Evolutionary conservation across 257 asterid genomes (phyloP), one percentile per base, ranked within the genome.

Genomic region (Sherardia arvensis): DNA sequence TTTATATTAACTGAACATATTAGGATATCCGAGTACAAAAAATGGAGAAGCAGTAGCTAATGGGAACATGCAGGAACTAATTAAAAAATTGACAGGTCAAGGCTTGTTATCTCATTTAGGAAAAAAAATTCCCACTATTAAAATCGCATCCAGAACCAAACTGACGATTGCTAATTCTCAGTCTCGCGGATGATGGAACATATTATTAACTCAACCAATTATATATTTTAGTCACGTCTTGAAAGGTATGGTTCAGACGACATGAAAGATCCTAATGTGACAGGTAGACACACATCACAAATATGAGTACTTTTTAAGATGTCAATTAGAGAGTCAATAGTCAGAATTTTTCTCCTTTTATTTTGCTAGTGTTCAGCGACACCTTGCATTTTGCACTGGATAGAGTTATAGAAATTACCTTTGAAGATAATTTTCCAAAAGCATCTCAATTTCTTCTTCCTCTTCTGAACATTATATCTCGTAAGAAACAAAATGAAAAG

Each of bases 401-500:
- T 30, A 38, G 32, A 62, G 66, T 59, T 17, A 11, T 38, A 55
- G 70, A 54, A 65, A 69, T 69, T 64, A 93, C 99, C 99, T 84
- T 69, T 93, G 99, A 74, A 93, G 94, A 81, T 83, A 93, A 74
- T 93, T 93, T 74, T 93, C 99, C 81, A 93, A 62, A 60, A 93
- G 94, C 99, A 93, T 93, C 80, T 93, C 99, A 69, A 93, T 93
- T 80, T 93, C 99, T 78, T 93, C 99, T 79, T 93, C 99, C 73
- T 93, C 95, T 71, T 93, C 99, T 93, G 94, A 67, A 74, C 71
- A 71, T 74, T 49, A 71, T 53, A 68, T 51, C 43, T 34, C 30
- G 58, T 38, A 45, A 15, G 28, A 61, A 70, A 76, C 72, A 34
- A 63, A 32, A 18, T 32, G 28, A 33, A 72, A 57, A 55, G 62